Conservation (phyloP, 352 stramenopile genomes). For the Phytophthora uliginosa region DNA sequence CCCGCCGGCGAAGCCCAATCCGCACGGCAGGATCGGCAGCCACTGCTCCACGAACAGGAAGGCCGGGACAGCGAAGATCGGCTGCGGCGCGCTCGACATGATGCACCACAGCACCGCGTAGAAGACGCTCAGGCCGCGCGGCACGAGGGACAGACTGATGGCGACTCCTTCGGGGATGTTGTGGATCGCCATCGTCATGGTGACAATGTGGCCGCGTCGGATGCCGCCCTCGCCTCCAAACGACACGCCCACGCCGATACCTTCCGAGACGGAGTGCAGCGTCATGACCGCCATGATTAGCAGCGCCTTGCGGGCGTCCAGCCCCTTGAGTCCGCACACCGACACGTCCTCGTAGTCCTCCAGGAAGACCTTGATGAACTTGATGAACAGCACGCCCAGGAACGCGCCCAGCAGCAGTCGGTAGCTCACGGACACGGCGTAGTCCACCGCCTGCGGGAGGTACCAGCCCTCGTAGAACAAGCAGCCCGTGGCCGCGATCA, state of each 20-base stretch:
- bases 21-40: conserved; percentile 95
- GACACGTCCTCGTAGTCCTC: conserved; percentile 97
- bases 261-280: conserved; percentile 98
- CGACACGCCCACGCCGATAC: conserved; percentile 97
- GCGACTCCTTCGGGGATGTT: conserved; percentile 99
- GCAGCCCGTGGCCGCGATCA: conserved; percentile 97
- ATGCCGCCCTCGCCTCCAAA: conserved; percentile 96
- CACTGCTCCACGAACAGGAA: conserved; percentile 95
- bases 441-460: conserved; percentile 77
- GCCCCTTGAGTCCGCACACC: conserved; percentile 76
- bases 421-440: conserved; percentile 74
- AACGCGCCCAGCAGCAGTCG: conserved; percentile 91
- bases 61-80: conserved; percentile 98
- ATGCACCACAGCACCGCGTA: conserved; percentile 92
- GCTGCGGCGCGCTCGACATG: conserved; percentile 94
- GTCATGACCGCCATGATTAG: conserved; percentile 99
- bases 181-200: conserved; percentile 98
- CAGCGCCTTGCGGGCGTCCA: conserved; percentile 94
- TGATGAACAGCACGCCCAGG: conserved; percentile 97
- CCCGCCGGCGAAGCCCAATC: conserved; percentile 97
- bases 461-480: conserved; percentile 96
- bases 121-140: conserved; percentile 91
- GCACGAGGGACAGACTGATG: conserved; percentile 96
- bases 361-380: conserved; percentile 95
- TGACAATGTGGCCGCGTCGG: conserved; percentile 97